phyloP scores from a whole-genome alignment of 257 asterid genomes.

The Gentiana dahurica region DNA sequence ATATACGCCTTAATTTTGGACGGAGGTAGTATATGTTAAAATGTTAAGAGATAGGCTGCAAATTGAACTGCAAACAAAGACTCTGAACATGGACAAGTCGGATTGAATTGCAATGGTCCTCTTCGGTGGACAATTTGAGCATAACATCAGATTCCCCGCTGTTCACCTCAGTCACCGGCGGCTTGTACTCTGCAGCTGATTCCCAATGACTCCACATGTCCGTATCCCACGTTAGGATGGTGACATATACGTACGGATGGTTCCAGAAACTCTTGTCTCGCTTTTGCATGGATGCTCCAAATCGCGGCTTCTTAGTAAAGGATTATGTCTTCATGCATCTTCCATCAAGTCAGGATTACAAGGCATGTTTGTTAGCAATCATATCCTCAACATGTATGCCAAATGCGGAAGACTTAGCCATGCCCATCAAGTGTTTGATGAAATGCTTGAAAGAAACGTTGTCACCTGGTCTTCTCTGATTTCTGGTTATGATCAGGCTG shows the following conservation, averaged over 20 bases:
- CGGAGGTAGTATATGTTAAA: no score
- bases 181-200: no score
- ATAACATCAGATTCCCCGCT: no score
- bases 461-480: conserved; percentile 69
- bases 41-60: no score
- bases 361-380: conserved; percentile 29
- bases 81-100: no score
- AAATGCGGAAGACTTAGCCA: conserved; percentile 43
- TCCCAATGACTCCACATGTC: no score
- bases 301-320: conserved; percentile 24
- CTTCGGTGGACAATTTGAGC: no score
- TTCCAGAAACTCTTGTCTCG: conserved; percentile 33
- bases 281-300: conserved; percentile 51
- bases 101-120: no score
- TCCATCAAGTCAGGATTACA: conserved; percentile 45
- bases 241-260: conserved; percentile 14
- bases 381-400: conserved; percentile 52
- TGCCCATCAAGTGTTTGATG: conserved; percentile 47
- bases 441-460: conserved; percentile 46
- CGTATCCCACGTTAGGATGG: no score
- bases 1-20: no score
- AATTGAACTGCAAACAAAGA: no score
- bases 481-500: conserved; percentile 52
- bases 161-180: no score
- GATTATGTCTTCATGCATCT: conserved; percentile 46